Conservation (phyloP, 176 grass and related monocot species). For the Paspalum notatum region DNA sequence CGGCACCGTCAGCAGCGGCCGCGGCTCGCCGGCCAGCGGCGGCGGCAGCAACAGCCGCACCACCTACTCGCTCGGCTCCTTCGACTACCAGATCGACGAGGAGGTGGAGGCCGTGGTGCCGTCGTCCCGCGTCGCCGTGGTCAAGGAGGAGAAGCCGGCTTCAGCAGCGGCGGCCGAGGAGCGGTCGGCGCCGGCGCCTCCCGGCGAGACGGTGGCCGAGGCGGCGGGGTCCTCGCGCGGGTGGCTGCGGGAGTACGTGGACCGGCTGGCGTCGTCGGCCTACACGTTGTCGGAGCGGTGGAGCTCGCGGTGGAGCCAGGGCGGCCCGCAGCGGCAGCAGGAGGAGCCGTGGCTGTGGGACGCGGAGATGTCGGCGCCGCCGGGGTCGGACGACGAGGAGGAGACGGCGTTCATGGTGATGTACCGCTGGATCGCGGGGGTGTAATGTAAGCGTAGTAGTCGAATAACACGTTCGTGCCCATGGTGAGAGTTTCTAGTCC, state of each 20-base stretch:
- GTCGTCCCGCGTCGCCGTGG: slow-evolving; percentile 33
- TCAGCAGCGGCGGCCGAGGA: background rate
- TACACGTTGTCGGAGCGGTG: slow-evolving; percentile 62
- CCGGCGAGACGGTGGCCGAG: slow-evolving; percentile 61
- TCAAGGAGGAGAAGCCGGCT: slow-evolving; percentile 47
- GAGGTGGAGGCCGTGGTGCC: slow-evolving; percentile 80
- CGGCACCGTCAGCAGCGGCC: slow-evolving; percentile 80
- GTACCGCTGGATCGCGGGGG: slow-evolving; percentile 77
- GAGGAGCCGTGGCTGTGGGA: slow-evolving; percentile 76
- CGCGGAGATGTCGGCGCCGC: slow-evolving; percentile 48
- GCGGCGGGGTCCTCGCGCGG: slow-evolving; percentile 54
- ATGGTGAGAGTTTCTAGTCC: background rate
- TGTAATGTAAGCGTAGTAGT: slow-evolving; percentile 61
- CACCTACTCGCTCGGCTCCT: slow-evolving; percentile 80
- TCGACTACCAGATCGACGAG: slow-evolving; percentile 89
- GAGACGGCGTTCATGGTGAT: slow-evolving; percentile 63
- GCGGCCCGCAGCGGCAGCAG: slow-evolving; percentile 20
- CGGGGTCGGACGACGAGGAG: slow-evolving; percentile 51
- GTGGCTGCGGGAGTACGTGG: slow-evolving; percentile 83
- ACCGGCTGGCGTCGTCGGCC: slow-evolving; percentile 67
- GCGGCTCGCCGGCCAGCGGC: slow-evolving; percentile 29
- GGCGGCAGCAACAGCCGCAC: slow-evolving; percentile 24
- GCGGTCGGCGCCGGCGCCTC: background rate
- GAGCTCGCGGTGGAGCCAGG: slow-evolving; percentile 61
- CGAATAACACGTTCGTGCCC: too few species aligned